Conservation (phyloP, 208 protist genomes). For the Trypanosoma cruzi region DNA sequence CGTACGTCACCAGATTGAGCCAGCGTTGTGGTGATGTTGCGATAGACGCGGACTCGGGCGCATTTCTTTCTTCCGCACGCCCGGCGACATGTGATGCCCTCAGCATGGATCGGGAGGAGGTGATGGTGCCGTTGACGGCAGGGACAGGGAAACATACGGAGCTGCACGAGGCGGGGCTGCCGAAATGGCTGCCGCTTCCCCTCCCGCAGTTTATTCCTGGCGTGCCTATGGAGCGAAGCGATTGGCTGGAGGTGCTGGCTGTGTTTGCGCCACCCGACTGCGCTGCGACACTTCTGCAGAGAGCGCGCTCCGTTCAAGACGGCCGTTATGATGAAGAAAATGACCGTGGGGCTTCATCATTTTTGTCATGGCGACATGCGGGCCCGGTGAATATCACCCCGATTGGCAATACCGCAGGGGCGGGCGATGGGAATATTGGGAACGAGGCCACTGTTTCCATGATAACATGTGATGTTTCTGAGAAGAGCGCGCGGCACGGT, state of each 20-base stretch:
- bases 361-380: slow-evolving; percentile 3
- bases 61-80: too few species aligned
- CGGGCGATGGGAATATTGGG: too few species aligned
- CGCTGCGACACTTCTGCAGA: neutral
- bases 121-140: too few species aligned
- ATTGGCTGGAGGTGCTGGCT: slow-evolving; percentile 12
- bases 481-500: slow-evolving; percentile 14
- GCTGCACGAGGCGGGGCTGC: neutral
- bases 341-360: neutral
- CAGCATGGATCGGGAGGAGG: too few species aligned
- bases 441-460: neutral
- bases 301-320: neutral
- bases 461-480: neutral
- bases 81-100: too few species aligned
- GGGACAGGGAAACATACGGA: too few species aligned
- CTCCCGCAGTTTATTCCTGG: neutral
- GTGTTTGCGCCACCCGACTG: slow-evolving; percentile 11
- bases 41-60: neutral
- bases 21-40: too few species aligned
- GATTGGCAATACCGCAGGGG: too few species aligned
- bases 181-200: neutral
- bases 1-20: neutral
- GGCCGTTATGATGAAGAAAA: neutral
- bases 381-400: too few species aligned
- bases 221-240: neutral